Conservation (phyloP, 306 rosid genomes). For the Cucumis cinereus region DNA sequence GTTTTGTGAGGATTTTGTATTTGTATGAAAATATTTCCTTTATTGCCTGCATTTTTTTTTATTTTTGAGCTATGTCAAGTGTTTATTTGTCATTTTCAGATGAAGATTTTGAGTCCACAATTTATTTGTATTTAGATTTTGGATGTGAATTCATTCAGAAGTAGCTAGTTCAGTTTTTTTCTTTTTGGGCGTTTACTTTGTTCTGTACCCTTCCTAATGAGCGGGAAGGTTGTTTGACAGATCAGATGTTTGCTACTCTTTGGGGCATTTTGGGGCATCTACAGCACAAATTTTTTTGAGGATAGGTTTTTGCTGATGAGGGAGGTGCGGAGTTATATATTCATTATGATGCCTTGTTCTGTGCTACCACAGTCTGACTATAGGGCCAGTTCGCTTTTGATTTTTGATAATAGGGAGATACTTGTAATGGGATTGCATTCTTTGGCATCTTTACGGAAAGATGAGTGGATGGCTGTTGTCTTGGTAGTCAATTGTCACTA, state of each 20-base stretch:
- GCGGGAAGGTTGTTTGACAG: not conserved
- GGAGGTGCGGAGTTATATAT: not conserved
- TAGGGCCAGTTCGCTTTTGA: not conserved
- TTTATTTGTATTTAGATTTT: not conserved
- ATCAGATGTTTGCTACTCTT: not conserved
- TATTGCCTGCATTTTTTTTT: not conserved
- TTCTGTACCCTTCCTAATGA: not conserved
- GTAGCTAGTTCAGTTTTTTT: not conserved
- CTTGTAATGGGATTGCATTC: not conserved
- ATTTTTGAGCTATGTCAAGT: not conserved
- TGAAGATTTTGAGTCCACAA: not conserved
- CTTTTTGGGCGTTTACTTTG: not conserved
- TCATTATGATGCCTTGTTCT: not conserved
- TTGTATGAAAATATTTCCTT: not conserved
- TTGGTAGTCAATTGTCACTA: not conserved
- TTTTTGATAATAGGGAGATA: not conserved
- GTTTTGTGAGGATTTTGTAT: not conserved
- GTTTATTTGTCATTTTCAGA: not conserved
- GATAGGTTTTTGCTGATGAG: not conserved
- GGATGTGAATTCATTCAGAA: not conserved
- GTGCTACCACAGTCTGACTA: not conserved
- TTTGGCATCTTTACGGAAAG: not conserved
- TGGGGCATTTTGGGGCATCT: conserved; percentile 4
- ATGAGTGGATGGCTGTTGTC: not conserved
- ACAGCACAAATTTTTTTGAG: not conserved